Evolutionary conservation across 2,329 filamentous ascomycete species (phyloP), one percentile per base, ranked within the genome.

Genomic region (Epichloe baconii): DNA sequence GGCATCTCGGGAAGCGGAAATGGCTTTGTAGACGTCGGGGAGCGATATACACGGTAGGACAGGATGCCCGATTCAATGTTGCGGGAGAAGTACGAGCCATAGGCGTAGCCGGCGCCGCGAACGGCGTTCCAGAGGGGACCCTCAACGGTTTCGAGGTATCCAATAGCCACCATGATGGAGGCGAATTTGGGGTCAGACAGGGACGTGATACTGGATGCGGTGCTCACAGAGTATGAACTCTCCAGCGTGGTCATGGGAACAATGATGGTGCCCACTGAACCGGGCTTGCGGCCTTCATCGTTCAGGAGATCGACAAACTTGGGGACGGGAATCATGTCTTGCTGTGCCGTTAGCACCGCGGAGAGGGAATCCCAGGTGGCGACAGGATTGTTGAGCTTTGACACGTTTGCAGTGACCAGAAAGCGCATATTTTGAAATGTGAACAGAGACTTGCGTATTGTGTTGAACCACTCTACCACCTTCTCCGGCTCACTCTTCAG

Each of bases 41-140:
- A 94, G 26, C 91, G 85, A 71, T 94, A 96, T 42, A 97, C 84
- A 50, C 82, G 81, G 70, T 94, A 94, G 54, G 87, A 83, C 48
- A 96, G 71, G 47, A 86, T 80, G 3, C 91, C 93, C 1, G 81
- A 82, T 61, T 93, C 88, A 31, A 87, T 71, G 61, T 88, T 85
- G 44, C 86, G 83, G 44, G 77, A 77, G 62, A 97, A 95, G 59
- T 78, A 81, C 1, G 86, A 84, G 49, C 90, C 90, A 63, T 98
- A 98, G 0, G 93, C 93, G 49, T 97, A 82, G 44, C 93, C 93
- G 43, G 88, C 93, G 51, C 93, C 93, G 45, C 93, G 88, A 47
- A 97, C 86, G 0, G 88, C 88, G 56, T 85, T 85, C 91, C 93
- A 97, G 35, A 98, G 79, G 0, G 93, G 93, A 0, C 93, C 93